A percentile compares a stretch with the other conserved stretches of the same genome.
Evolutionary conservation across 2,329 filamentous ascomycete genomes (phyloP).

Genomic region (Lachnellula subtilissima): DNA sequence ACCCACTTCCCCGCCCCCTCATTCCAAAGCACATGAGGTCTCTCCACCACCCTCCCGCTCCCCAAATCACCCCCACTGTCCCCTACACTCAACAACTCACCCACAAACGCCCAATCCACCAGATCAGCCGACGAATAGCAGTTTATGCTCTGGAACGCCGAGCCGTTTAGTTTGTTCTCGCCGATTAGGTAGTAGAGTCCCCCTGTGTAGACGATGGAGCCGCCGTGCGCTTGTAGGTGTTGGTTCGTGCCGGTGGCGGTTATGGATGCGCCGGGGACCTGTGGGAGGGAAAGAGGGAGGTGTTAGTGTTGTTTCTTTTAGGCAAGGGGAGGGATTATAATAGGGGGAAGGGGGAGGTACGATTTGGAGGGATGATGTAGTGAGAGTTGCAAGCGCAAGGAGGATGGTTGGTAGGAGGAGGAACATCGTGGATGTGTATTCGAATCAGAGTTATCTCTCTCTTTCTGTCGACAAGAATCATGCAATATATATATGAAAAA

Average conservation of each 20-base stretch:
- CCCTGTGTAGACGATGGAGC: constrained; percentile 55
- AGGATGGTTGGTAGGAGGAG: no score
- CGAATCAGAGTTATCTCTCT: no score
- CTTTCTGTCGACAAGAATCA: no score
- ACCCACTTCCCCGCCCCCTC: constrained; percentile 59
- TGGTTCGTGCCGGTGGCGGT: constrained; percentile 36
- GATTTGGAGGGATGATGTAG: constrained; percentile 5
- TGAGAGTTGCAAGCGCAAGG: neutral
- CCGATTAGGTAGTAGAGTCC: constrained; percentile 63
- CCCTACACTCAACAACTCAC: constrained; percentile 49
- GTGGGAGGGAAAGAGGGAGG: neutral
- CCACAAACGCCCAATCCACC: constrained; percentile 58
- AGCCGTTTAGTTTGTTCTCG: constrained; percentile 63
- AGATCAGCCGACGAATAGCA: constrained; percentile 57
- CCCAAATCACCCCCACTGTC: constrained; percentile 53
- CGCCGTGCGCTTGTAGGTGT: constrained; percentile 63
- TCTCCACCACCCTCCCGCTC: constrained; percentile 57
- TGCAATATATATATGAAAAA: no score
- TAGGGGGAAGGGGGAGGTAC: neutral
- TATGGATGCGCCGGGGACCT: constrained; percentile 29
- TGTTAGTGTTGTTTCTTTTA: neutral
- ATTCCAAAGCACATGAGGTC: constrained; percentile 66
- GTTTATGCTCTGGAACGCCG: constrained; percentile 58
- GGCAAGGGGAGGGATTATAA: neutral
- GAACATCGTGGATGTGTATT: neutral